Percentiles rank a stretch among this genome's conserved stretches.
Conservation (phyloP, 345 rosid species). For the Linum trigynum region DNA sequence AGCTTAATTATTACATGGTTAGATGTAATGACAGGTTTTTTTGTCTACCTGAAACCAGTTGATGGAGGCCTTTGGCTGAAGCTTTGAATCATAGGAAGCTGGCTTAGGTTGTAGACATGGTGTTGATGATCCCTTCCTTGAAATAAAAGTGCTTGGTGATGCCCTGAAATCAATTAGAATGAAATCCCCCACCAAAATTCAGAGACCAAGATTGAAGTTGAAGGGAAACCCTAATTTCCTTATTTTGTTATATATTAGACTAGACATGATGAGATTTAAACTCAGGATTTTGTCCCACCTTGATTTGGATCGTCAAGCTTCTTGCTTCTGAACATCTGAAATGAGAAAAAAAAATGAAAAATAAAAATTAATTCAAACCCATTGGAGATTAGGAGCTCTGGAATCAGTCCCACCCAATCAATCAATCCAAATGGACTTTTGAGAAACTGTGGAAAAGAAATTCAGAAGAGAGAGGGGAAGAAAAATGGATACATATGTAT, state of each 20-base stretch:
- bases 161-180: neutral
- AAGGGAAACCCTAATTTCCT: conserved; percentile 5
- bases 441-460: neutral
- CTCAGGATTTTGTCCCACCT: conserved; percentile 27
- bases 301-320: conserved; percentile 54
- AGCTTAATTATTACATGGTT: neutral
- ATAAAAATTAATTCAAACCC: neutral
- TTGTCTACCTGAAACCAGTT: conserved; percentile 23
- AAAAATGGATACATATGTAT: neutral
- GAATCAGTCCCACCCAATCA: neutral
- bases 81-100: conserved; percentile 19
- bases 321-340: conserved; percentile 83
- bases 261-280: neutral
- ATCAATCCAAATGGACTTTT: neutral
- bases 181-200: neutral
- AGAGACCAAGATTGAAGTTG: neutral
- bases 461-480: neutral
- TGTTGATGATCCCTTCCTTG: conserved; percentile 14
- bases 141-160: conserved; percentile 18
- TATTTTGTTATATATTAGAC: neutral
- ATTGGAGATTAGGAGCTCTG: neutral
- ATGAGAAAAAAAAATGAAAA: conserved; percentile 2
- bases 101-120: conserved; percentile 22
- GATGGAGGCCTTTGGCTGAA: conserved; percentile 14
- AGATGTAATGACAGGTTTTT: neutral